A percentile compares a stretch with the other conserved stretches of the same genome.
Conservation (phyloP, 768 basidiomycete genomes). For the Russula olivacea region DNA sequence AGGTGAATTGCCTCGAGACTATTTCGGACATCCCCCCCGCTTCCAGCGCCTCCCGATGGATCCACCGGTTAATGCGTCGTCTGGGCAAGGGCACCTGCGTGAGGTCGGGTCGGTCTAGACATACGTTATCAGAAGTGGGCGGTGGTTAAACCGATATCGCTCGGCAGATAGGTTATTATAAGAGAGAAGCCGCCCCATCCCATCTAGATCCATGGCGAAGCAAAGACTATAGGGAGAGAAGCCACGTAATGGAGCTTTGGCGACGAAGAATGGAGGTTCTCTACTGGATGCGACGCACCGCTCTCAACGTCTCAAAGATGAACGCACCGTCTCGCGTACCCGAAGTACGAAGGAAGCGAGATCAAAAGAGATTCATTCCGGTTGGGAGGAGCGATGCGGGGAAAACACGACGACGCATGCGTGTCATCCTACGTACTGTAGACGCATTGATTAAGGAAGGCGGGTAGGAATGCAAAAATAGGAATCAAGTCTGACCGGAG, state of each 20-base stretch:
- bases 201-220: neutral
- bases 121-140: neutral
- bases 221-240: neutral
- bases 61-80: neutral
- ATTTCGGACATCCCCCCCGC: constrained; percentile 16
- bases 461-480: too few relatives aligned
- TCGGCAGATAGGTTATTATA: neutral
- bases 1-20: too few relatives aligned
- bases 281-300: neutral
- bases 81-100: neutral
- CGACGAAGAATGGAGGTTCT: neutral
- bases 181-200: neutral
- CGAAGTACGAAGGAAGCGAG: neutral
- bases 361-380: neutral
- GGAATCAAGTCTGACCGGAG: too few relatives aligned
- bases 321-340: neutral
- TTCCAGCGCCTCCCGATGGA: neutral
- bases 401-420: neutral
- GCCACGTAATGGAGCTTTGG: neutral
- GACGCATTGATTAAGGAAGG: too few relatives aligned
- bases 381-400: neutral
- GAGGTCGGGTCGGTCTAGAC: constrained; percentile 11
- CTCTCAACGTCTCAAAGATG: neutral
- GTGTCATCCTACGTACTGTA: too few relatives aligned
- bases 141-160: neutral